A percentile compares a stretch with the other conserved stretches of the same genome.
phyloP scores from a whole-genome alignment of 2,329 filamentous ascomycete species.

The Talaromyces marneffei region DNA sequence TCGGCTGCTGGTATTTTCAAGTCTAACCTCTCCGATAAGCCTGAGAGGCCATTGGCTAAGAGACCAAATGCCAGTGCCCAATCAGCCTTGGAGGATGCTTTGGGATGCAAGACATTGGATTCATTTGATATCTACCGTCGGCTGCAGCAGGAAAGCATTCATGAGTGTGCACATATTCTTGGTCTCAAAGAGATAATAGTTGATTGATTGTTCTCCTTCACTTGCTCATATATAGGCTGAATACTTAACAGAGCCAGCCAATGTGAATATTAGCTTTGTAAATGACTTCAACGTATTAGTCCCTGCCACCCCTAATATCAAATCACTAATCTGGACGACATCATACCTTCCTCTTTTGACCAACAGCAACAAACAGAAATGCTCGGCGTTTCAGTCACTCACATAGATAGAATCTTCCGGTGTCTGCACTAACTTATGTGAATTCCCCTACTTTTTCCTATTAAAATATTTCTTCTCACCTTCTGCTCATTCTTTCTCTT shows the following conservation, averaged over 20 bases:
- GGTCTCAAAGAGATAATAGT: not conserved
- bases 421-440: not conserved
- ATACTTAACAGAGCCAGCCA: not conserved
- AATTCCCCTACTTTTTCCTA: not conserved
- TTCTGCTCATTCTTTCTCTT: not conserved
- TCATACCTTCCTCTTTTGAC: not conserved
- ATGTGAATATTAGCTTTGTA: not conserved
- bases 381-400: not conserved
- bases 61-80: not conserved
- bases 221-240: not conserved
- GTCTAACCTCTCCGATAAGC: not conserved
- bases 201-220: not conserved
- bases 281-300: not conserved
- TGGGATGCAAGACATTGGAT: not conserved
- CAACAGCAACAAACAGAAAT: not conserved
- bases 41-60: not conserved
- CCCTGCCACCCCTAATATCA: not conserved
- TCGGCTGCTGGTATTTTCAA: not conserved
- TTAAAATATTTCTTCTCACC: not conserved
- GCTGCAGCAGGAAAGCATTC: not conserved
- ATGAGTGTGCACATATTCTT: not conserved
- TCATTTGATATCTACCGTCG: not conserved
- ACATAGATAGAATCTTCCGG: not conserved
- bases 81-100: not conserved
- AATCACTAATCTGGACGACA: not conserved